Evolutionary conservation across 495 filamentous ascomycete species (phyloP).

Genomic region (Chlorociboria aeruginascens): DNA sequence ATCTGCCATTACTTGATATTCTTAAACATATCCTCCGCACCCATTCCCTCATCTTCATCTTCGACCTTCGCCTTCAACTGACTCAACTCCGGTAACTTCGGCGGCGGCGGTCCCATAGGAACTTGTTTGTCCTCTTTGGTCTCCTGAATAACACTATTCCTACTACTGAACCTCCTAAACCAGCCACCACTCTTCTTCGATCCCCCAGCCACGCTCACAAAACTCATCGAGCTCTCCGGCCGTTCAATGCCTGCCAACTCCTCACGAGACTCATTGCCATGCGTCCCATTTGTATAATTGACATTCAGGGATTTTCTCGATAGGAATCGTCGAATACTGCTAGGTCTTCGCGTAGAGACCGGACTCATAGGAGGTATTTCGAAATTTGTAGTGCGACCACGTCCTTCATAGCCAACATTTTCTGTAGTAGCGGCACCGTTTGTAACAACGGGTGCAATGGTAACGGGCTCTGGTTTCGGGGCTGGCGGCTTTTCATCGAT

Average conservation of each 20-base stretch:
- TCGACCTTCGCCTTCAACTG: slow-evolving; percentile 36
- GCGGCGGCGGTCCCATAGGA: slow-evolving; percentile 35
- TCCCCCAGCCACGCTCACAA: neutral
- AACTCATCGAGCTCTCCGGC: slow-evolving; percentile 16
- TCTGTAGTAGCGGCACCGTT: slow-evolving; percentile 1
- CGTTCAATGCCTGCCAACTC: slow-evolving; percentile 22
- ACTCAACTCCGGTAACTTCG: slow-evolving; percentile 47
- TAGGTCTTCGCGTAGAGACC: slow-evolving; percentile 12
- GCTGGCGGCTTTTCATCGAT: slow-evolving; percentile 23
- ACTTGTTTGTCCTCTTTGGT: slow-evolving; percentile 20
- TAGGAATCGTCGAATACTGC: slow-evolving; percentile 28
- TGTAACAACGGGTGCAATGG: neutral
- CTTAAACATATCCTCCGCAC: slow-evolving; percentile 44
- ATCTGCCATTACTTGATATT: slow-evolving; percentile 30
- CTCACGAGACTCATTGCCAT: slow-evolving; percentile 21
- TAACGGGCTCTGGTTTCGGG: neutral
- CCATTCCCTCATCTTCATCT: slow-evolving; percentile 29
- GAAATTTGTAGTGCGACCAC: slow-evolving; percentile 7
- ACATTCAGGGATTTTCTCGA: slow-evolving; percentile 26
- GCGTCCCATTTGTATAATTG: slow-evolving; percentile 21
- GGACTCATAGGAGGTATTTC: slow-evolving; percentile 14
- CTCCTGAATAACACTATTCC: slow-evolving; percentile 17
- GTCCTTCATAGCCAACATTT: slow-evolving; percentile 12
- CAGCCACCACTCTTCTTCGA: slow-evolving; percentile 16
- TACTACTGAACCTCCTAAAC: slow-evolving; percentile 14